Conservation (phyloP, 2,329 filamentous ascomycete species). For the Aspergillus glaucus region DNA sequence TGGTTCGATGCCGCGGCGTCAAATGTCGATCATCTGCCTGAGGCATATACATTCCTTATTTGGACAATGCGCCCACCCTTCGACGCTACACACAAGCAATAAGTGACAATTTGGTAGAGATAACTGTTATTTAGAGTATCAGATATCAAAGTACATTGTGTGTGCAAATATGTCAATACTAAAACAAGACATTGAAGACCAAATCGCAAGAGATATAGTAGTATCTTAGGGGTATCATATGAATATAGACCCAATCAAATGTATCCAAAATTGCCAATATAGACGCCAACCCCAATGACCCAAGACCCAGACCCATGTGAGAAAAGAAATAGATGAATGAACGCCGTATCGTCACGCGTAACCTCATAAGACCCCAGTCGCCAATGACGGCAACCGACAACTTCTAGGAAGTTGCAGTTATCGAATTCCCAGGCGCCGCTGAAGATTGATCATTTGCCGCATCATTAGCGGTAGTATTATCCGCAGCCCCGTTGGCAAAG, state of each 20-base stretch:
- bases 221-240: conserved; percentile 24
- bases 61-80: no score
- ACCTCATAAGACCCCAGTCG: background rate
- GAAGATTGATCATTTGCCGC: conserved; percentile 16
- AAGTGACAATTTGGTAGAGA: no score
- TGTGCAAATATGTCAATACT: no score
- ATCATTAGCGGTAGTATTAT: conserved; percentile 15
- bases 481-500: conserved; percentile 19
- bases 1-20: no score
- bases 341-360: conserved; percentile 5
- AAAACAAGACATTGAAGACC: no score
- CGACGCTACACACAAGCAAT: no score
- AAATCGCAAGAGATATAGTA: no score
- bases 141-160: no score
- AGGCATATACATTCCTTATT: no score
- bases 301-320: background rate
- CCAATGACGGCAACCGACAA: conserved; percentile 1
- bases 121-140: no score
- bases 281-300: background rate
- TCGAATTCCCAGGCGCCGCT: conserved; percentile 15
- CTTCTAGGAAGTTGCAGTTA: conserved; percentile 12
- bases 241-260: background rate
- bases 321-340: conserved; percentile 6
- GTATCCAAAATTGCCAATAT: conserved; percentile 1
- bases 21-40: no score